These are phyloP conservation scores for Agaricus sinodeliciosus DNA, from an alignment of 768 basidiomycete species.

Conservation along the genomic window DNA sequence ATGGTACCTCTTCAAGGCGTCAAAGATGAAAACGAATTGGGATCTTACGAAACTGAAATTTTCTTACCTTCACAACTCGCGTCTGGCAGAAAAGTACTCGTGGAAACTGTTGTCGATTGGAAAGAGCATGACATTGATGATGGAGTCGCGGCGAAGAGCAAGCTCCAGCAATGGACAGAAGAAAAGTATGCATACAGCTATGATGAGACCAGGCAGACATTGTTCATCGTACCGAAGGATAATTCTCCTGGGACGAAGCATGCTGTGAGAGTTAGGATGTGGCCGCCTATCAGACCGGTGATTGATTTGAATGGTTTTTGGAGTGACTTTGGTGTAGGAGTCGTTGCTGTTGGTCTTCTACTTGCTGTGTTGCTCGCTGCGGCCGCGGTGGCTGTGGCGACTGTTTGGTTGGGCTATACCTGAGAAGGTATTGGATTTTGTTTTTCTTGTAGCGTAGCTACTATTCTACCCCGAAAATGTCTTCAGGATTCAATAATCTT, in stretches of 20 bases:
- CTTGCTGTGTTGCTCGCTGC: slow-evolving; percentile 15
- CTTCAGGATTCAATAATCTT: too few species aligned
- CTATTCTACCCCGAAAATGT: neutral
- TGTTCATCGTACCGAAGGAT: slow-evolving; percentile 54
- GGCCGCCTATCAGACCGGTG: slow-evolving; percentile 37
- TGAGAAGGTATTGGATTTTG: neutral
- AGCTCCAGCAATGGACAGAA: slow-evolving; percentile 6
- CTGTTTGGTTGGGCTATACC: slow-evolving; percentile 1
- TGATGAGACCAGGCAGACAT: slow-evolving; percentile 64
- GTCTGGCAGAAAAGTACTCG: slow-evolving; percentile 47
- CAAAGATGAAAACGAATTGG: neutral
- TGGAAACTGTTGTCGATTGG: slow-evolving; percentile 40
- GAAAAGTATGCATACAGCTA: slow-evolving; percentile 46
- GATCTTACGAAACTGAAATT: slow-evolving; percentile 72
- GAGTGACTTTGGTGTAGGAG: slow-evolving; percentile 41
- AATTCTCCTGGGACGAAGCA: slow-evolving; percentile 39
- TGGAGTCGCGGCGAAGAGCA: neutral
- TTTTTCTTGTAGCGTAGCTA: neutral
- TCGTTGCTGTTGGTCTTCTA: slow-evolving; percentile 15
- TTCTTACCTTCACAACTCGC: slow-evolving; percentile 65
- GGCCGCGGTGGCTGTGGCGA: neutral
- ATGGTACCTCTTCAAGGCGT: slow-evolving; percentile 8
- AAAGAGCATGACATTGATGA: neutral
- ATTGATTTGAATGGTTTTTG: slow-evolving; percentile 61
- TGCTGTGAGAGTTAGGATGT: slow-evolving; percentile 46